Conservation (phyloP, 129 eudicot species). For the Arctium lappa region DNA sequence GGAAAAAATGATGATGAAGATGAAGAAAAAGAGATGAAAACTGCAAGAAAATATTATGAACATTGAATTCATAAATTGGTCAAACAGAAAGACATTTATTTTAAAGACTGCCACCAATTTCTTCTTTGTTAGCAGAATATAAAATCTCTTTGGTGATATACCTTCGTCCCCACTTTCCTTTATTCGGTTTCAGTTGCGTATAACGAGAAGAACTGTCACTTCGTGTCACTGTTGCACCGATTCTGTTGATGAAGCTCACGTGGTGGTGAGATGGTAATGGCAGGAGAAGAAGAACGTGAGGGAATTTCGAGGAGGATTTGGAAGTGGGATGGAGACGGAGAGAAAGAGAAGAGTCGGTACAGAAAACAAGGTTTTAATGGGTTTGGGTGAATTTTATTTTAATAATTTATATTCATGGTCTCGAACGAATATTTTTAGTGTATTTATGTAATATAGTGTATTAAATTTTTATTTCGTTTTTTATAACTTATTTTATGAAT, state of each 20-base stretch:
- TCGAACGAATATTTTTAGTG: not conserved
- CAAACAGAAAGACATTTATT: not conserved
- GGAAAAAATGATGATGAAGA: not conserved
- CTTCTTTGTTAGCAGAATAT: not conserved
- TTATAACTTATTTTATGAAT: no score
- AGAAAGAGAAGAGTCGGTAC: slow-evolving; percentile 8
- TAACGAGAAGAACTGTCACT: not conserved
- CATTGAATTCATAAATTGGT: not conserved
- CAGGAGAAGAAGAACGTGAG: not conserved
- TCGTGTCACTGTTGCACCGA: not conserved
- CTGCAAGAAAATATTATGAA: not conserved
- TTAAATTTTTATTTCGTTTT: no score
- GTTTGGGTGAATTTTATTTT: slow-evolving; percentile 2
- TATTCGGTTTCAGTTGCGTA: not conserved
- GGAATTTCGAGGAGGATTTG: not conserved
- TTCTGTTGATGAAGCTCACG: not conserved
- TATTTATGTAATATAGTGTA: no score
- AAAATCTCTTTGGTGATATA: not conserved
- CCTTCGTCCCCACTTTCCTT: not conserved
- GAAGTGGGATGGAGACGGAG: not conserved
- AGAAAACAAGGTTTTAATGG: slow-evolving; percentile 20
- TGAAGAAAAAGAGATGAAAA: not conserved
- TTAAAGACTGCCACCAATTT: not conserved
- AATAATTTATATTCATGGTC: not conserved
- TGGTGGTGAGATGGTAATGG: not conserved